Percentiles rank a stretch among this genome's conserved stretches.
Conservation (phyloP, 2,329 filamentous ascomycete species). For the Ilyonectria mors-panacis region DNA sequence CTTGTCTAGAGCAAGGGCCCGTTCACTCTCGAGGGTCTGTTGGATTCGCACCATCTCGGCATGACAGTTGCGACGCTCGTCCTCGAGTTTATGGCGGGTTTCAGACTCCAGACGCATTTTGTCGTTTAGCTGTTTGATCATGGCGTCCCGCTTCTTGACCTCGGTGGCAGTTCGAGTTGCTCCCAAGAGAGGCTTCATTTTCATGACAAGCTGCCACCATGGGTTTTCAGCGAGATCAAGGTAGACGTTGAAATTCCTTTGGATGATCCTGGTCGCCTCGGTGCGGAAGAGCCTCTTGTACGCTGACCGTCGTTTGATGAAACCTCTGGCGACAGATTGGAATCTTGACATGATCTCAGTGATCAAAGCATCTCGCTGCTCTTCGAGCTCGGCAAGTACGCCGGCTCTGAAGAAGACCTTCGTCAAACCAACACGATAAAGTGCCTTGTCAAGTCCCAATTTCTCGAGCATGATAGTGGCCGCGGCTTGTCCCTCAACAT, state of each 20-base stretch:
- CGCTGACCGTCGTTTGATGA: conserved; percentile 87
- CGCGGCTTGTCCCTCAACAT: conserved; percentile 90
- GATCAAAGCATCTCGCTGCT: conserved; percentile 93
- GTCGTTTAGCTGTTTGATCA: conserved; percentile 88
- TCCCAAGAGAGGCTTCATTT: conserved; percentile 95
- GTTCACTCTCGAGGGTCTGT: conserved; percentile 94
- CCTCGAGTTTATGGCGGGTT: conserved; percentile 86
- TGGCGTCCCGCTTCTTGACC: conserved; percentile 94
- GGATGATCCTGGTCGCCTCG: conserved; percentile 94
- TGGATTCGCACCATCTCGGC: conserved; percentile 91
- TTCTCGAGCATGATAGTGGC: conserved; percentile 91
- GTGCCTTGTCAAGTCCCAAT: conserved; percentile 84
- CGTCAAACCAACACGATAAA: conserved; percentile 94
- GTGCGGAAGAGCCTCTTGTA: conserved; percentile 95
- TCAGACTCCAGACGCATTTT: conserved; percentile 84
- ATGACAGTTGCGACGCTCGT: conserved; percentile 90
- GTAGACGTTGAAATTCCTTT: conserved; percentile 94
- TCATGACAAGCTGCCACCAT: conserved; percentile 96
- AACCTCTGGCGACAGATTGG: conserved; percentile 92
- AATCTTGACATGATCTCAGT: conserved; percentile 94
- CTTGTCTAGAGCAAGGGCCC: conserved; percentile 95
- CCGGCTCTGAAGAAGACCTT: conserved; percentile 99
- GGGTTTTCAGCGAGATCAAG: conserved; percentile 91
- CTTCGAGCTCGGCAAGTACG: conserved; percentile 95
- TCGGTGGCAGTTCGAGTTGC: conserved; percentile 93